Percentiles rank a stretch among this genome's conserved stretches.
Conservation (phyloP, 163 green algal species). For the Trebouxiophyceae sp. region DNA sequence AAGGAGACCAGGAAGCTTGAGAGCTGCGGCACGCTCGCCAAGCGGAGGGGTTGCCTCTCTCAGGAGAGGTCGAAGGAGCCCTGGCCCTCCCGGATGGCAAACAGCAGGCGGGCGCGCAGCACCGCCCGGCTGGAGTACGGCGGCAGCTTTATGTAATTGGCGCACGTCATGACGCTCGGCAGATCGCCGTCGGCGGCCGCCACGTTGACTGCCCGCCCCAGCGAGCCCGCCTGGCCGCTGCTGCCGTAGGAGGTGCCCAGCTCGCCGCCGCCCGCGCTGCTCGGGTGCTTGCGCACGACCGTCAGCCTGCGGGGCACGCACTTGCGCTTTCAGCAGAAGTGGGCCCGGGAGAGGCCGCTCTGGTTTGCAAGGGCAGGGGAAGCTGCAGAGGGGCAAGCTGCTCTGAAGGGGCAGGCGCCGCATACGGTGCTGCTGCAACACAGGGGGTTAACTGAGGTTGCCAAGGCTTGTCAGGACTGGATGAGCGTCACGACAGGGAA, state of each 20-base stretch:
- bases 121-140: slow-evolving; percentile 85
- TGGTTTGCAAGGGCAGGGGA: too few species aligned
- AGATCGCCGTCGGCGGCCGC: slow-evolving; percentile 67
- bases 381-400: too few species aligned
- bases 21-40: too few species aligned
- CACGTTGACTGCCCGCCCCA: slow-evolving; percentile 10
- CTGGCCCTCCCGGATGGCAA: slow-evolving; percentile 85
- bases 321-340: too few species aligned
- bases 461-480: too few species aligned
- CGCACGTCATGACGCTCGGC: slow-evolving; percentile 97
- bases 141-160: slow-evolving; percentile 99
- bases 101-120: slow-evolving; percentile 76
- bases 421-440: too few species aligned
- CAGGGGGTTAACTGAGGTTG: too few species aligned
- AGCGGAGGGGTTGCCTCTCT: too few species aligned
- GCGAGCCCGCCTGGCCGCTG: slow-evolving; percentile 1
- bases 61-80: slow-evolving; percentile 92
- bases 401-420: too few species aligned
- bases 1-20: too few species aligned
- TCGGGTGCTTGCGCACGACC: slow-evolving; percentile 86
- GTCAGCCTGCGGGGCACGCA: slow-evolving; percentile 69
- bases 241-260: background rate
- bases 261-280: background rate
- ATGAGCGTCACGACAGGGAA: too few species aligned
- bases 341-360: too few species aligned